Evolutionary conservation across 768 basidiomycete genomes (phyloP), one percentile per base, ranked within the genome.

Genomic region (Exsudoporus frostii): DNA sequence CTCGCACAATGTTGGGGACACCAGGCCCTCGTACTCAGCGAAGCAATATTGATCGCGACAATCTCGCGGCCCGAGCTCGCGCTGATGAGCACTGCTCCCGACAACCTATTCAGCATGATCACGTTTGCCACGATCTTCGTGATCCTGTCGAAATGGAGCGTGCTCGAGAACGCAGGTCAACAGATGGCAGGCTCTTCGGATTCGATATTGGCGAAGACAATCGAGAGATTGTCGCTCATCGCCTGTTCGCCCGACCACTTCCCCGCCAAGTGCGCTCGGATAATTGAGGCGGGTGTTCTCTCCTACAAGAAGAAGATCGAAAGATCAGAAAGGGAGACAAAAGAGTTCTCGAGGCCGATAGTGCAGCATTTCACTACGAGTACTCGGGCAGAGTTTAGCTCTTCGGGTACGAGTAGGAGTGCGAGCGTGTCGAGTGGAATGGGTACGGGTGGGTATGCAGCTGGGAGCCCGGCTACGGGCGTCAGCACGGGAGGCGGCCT

Each of bases 101-200:
- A 78, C 60, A 63, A 61, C 37, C 46, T 78, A 25, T 78, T 73
- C 52, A 63, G 63, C 29, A 71, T 79, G 70, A 65, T 78, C 41
- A 64, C 71, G 0, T 75, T 78, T 47, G 74, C 78, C 38, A 73
- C 77, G 6, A 68, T 75, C 2, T 77, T 70, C 44, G 53, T 79
- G 45, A 69, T 79, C 45, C 64, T 74, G 11, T 68, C 71, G 38
- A 79, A 78, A 59, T 76, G 77, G 61, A 70, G 63, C 42, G 64
- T 76, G 24, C 53, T 68, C 24, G 72, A 78, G 51, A 63, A 70
- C 24, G 56, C 58, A 0, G 65, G 67, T 9, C 62, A 67, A 36
- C 70, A 69, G 15, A 60, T 77, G 33, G 66, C 69, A 0, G 74
- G 73, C 7, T 69, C 71, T n/a, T 73, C 69, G 44, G 74, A 76